Evolutionary conservation across 2,329 filamentous ascomycete genomes (phyloP).

Genomic region (Acarospora socialis): DNA sequence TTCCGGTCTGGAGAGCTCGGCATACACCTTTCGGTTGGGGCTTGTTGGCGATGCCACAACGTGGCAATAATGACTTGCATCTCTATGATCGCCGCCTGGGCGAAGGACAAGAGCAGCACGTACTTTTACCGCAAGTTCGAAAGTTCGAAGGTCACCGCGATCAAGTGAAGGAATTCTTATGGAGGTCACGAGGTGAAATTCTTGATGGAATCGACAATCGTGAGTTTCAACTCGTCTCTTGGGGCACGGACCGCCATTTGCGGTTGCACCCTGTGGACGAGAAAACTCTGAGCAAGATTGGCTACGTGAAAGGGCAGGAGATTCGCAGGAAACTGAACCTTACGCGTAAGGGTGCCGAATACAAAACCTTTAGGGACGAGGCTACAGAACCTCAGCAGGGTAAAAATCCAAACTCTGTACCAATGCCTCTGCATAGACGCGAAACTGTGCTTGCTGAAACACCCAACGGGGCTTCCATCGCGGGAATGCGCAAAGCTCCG

Average conservation of each 20-base stretch:
- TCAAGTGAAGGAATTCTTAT: slow-evolving; percentile 80
- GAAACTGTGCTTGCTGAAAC: background rate
- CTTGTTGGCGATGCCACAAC: slow-evolving; percentile 80
- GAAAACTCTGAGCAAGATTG: slow-evolving; percentile 51
- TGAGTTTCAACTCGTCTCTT: slow-evolving; percentile 86
- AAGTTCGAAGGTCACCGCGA: slow-evolving; percentile 41
- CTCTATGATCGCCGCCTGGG: slow-evolving; percentile 55
- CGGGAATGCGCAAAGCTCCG: slow-evolving; percentile 35
- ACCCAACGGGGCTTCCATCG: slow-evolving; percentile 25
- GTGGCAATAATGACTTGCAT: slow-evolving; percentile 70
- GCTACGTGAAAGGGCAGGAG: slow-evolving; percentile 54
- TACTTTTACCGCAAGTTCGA: slow-evolving; percentile 31
- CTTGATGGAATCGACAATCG: slow-evolving; percentile 61
- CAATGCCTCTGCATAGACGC: background rate
- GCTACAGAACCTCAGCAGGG: slow-evolving; percentile 45
- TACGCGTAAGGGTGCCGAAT: slow-evolving; percentile 70
- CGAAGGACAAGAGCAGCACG: slow-evolving; percentile 20
- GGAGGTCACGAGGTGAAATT: slow-evolving; percentile 61
- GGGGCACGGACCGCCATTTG: slow-evolving; percentile 75
- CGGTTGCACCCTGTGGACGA: slow-evolving; percentile 61
- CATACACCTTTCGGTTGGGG: slow-evolving; percentile 84
- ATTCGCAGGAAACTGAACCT: slow-evolving; percentile 52
- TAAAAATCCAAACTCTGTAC: slow-evolving; percentile 26
- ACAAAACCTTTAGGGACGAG: slow-evolving; percentile 70
- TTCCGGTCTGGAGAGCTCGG: slow-evolving; percentile 79